Evolutionary conservation across 768 basidiomycete genomes (phyloP).

Genomic region (Daedaleopsis sinensis): DNA sequence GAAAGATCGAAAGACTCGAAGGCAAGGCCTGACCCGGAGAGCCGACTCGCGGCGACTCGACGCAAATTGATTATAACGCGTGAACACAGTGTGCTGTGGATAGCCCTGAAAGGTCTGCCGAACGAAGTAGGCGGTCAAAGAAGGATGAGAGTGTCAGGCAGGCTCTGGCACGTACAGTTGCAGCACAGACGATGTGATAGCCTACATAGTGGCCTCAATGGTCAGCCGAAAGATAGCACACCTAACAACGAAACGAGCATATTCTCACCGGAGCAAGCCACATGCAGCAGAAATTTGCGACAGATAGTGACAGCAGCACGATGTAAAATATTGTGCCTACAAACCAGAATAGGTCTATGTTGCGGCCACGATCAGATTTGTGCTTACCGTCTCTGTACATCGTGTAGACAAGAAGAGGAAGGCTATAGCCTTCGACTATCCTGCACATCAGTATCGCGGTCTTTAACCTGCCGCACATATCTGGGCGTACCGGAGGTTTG

Average conservation of each 20-base stretch:
- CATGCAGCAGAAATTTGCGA: not conserved
- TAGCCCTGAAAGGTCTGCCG: not conserved
- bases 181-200: not conserved
- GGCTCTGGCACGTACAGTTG: not conserved
- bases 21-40: not conserved
- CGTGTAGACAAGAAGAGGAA: not conserved
- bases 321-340: not conserved
- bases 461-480: not conserved
- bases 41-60: not conserved
- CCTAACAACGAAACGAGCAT: not conserved
- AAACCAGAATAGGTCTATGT: not conserved
- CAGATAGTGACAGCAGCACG: not conserved
- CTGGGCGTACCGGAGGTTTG: not conserved
- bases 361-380: not conserved
- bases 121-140: not conserved
- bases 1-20: no score
- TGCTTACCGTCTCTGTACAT: not conserved
- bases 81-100: not conserved
- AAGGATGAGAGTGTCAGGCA: not conserved
- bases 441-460: not conserved
- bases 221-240: no score
- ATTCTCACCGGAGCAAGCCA: not conserved
- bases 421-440: not conserved
- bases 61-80: not conserved
- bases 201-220: no score